Evolutionary conservation across 2,329 filamentous ascomycete genomes (phyloP).

Genomic region (Aspergillus hiratsukae): DNA sequence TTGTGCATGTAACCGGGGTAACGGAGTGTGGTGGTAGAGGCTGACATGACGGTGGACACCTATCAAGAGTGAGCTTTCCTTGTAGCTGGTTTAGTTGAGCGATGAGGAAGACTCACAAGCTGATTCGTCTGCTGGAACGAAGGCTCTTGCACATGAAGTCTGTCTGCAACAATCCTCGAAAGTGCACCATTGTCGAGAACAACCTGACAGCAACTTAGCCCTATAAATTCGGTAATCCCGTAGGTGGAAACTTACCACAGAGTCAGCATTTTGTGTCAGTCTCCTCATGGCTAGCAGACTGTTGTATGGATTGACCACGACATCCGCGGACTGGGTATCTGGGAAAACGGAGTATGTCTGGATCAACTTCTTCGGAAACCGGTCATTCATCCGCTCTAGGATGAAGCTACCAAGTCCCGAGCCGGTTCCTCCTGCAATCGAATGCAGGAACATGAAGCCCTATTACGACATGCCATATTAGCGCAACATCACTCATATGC

Average conservation of each 20-base stretch:
- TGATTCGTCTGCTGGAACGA: constrained; percentile 98
- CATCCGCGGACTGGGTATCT: constrained; percentile 83
- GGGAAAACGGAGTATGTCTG: constrained; percentile 99
- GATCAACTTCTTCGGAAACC: constrained; percentile 98
- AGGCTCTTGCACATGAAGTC: constrained; percentile 89
- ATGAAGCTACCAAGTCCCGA: constrained; percentile 95
- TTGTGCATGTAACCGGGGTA: constrained; percentile 99
- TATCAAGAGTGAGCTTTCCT: constrained; percentile 25
- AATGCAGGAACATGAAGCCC: constrained; percentile 98
- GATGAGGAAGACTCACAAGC: constrained; percentile 52
- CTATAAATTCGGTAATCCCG: background rate
- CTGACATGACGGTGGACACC: constrained; percentile 97
- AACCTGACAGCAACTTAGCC: constrained; percentile 45
- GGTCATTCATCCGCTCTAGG: constrained; percentile 90
- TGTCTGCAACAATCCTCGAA: constrained; percentile 87
- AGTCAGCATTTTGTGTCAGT: constrained; percentile 93
- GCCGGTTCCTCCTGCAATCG: constrained; percentile 93
- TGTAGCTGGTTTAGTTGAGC: background rate
- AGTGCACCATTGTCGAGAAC: constrained; percentile 95
- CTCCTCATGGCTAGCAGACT: constrained; percentile 87
- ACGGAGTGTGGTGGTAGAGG: constrained; percentile 89
- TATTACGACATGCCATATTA: constrained; percentile 27
- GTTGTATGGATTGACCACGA: constrained; percentile 98
- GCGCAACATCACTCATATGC: background rate
- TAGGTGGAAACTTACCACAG: constrained; percentile 57